These are phyloP conservation scores for Lentinula sp. DNA, from an alignment of 768 basidiomycete species.

Conservation along the genomic window DNA sequence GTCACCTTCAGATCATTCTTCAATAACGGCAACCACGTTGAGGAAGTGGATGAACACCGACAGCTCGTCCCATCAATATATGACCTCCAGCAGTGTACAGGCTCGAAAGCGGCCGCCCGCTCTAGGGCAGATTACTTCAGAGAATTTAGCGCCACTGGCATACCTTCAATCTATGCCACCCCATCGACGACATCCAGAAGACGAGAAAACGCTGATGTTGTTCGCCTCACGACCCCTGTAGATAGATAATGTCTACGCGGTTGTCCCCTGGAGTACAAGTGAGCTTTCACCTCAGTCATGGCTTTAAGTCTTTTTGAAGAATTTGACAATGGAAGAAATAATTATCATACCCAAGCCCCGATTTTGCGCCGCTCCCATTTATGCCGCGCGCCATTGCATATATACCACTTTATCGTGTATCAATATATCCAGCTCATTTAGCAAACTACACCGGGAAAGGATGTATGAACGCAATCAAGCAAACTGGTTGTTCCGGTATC, in stretches of 20 bases:
- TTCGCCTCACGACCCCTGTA: slow-evolving; percentile 13
- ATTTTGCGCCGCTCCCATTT: background rate
- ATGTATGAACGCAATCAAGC: background rate
- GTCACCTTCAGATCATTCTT: background rate
- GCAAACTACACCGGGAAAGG: background rate
- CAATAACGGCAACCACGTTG: background rate
- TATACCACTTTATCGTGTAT: background rate
- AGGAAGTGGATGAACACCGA: slow-evolving; percentile 7
- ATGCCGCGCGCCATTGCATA: background rate
- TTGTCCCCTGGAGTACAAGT: slow-evolving; percentile 7
- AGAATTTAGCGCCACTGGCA: slow-evolving; percentile 56
- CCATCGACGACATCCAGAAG: slow-evolving; percentile 62
- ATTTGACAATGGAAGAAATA: background rate
- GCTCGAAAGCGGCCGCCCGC: background rate
- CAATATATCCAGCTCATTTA: background rate
- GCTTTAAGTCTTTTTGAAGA: too few species aligned
- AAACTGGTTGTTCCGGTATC: background rate
- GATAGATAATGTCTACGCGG: slow-evolving; percentile 14
- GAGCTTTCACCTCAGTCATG: background rate
- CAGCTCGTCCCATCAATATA: background rate
- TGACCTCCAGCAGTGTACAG: background rate
- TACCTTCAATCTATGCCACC: slow-evolving; percentile 62
- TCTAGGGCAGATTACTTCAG: slow-evolving; percentile 6
- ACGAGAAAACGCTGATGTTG: slow-evolving; percentile 44
- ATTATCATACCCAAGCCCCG: background rate